Conservation (phyloP, 805 yeast species). For the Ogataea nonfermentans region DNA sequence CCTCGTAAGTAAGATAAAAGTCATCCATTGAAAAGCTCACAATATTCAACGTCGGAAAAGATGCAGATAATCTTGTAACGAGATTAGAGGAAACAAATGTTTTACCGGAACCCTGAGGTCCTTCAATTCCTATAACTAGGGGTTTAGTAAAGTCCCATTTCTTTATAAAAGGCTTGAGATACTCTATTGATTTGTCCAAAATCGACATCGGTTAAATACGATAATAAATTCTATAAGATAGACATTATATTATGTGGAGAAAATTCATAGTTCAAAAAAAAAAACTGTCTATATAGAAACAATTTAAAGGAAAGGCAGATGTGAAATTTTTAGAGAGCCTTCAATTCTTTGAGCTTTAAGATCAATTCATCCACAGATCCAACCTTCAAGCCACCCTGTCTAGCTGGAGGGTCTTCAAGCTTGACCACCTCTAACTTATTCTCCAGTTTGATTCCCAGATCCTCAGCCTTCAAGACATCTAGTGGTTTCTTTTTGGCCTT, state of each 20-base stretch:
- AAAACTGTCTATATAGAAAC: too few relatives aligned
- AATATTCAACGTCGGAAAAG: conserved; percentile 38
- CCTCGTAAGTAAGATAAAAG: conserved; percentile 65
- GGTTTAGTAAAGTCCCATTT: conserved; percentile 25
- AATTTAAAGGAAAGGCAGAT: too few relatives aligned
- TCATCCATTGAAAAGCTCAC: conserved; percentile 79
- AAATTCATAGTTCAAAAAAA: not conserved
- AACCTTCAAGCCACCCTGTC: conserved; percentile 81
- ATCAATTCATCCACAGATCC: conserved; percentile 79
- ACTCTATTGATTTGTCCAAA: conserved; percentile 23
- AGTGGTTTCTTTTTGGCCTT: conserved; percentile 97
- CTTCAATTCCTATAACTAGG: conserved; percentile 56
- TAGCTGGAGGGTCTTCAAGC: conserved; percentile 82
- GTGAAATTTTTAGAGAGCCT: conserved; percentile 50
- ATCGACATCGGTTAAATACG: conserved; percentile 17
- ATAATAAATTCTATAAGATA: not conserved
- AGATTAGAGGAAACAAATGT: conserved; percentile 51
- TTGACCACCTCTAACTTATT: conserved; percentile 65
- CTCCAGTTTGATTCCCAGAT: conserved; percentile 64
- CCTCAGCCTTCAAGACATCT: conserved; percentile 60
- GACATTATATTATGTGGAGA: not conserved
- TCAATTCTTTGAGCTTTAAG: conserved; percentile 69
- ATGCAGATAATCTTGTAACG: conserved; percentile 30
- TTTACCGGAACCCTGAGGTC: conserved; percentile 83
- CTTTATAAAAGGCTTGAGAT: conserved; percentile 31